phyloP scores from a whole-genome alignment of 108 stramenopile genomes.

The Schizochytrium sp. region DNA sequence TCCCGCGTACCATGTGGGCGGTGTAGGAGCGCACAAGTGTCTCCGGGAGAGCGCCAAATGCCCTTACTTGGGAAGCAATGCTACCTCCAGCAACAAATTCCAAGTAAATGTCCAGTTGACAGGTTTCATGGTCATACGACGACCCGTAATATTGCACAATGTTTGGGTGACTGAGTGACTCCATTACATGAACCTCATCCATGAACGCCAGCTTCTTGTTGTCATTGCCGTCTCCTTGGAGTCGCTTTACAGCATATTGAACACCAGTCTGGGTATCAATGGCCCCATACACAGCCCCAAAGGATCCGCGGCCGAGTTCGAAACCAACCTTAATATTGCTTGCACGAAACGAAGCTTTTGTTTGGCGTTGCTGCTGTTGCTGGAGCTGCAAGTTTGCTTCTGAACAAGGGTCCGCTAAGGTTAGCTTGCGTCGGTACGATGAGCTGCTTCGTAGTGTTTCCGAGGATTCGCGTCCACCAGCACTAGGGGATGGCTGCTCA shows the following conservation, averaged over 20 bases:
- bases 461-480: too few relatives aligned
- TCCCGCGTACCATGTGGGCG: conserved; percentile 72
- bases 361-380: not conserved
- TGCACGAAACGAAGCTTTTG: not conserved
- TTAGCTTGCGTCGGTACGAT: too few relatives aligned
- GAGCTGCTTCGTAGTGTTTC: too few relatives aligned
- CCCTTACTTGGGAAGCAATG: conserved; percentile 69
- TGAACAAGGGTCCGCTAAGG: too few relatives aligned
- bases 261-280: conserved; percentile 21
- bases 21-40: conserved; percentile 63
- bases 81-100: conserved; percentile 76
- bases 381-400: not conserved
- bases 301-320: not conserved
- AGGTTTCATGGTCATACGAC: not conserved
- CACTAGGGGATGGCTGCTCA: too few relatives aligned
- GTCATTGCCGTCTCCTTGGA: conserved; percentile 51
- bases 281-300: not conserved
- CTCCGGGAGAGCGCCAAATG: conserved; percentile 71
- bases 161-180: conserved; percentile 70
- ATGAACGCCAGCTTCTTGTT: not conserved
- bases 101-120: conserved; percentile 72
- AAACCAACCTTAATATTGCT: not conserved
- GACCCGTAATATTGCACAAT: conserved; percentile 76
- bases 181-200: conserved; percentile 74
- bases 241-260: conserved; percentile 36